Evolutionary conservation across 2,329 filamentous ascomycete genomes (phyloP), one percentile per base, ranked within the genome.

Genomic region (Geoglossum cookeanum): DNA sequence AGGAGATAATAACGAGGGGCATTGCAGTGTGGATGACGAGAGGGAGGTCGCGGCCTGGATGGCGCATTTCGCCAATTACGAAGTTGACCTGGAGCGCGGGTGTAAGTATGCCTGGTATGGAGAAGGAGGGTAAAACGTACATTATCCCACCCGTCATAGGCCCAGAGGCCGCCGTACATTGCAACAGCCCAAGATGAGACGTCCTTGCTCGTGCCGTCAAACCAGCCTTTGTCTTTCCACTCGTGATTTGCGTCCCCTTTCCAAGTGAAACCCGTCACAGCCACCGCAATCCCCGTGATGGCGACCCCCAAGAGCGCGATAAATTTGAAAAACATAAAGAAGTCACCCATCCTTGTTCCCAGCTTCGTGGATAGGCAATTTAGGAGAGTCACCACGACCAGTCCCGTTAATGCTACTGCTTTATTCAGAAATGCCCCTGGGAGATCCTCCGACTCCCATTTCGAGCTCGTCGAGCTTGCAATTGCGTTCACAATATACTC

Each of bases 111-210:
- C 42, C 9, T 33, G n/a, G 35, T 32, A 15, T 17, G 47, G 49
- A 29, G 30, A 49, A 29, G 47, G 35, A 30, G 4, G 27, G 30
- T n/a, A n/a, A n/a, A 54, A 75, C 84, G 73, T 72, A 92, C 88
- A 69, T 98, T 98, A 68, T 98, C 92, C 92, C 92, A 98, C 33
- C 92, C 92, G 67, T 98, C 92, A 70, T 92, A 98, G 0, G 92
- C 92, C 92, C 92, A 98, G 4, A 98, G 76, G 7, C 92, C 92
- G 15, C 89, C 91, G 68, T 98, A 98, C 52, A 98, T 72, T 0
- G 92, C 92, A 52, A 98, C 85, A 2, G 92, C 92, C 86, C 90
- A 97, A 62, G 83, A 83, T 52, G 85, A 94, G 55, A 85, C 77
- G 67, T 90, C 85, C 13, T 75, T 80, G 61, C 79, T 87, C 3